Conservation (phyloP, 345 rosid species). For the Moringa oleifera region DNA sequence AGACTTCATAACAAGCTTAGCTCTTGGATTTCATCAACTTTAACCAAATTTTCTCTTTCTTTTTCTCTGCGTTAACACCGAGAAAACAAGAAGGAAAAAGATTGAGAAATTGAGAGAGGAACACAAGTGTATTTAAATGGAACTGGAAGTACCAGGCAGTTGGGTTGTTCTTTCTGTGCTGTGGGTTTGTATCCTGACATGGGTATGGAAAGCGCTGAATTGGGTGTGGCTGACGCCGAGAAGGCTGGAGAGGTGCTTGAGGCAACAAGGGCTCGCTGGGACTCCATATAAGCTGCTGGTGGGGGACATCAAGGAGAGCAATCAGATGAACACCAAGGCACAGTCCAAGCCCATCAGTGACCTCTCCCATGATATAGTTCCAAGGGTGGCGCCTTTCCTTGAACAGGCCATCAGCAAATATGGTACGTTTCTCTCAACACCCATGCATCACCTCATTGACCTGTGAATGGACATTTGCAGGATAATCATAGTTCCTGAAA, state of each 20-base stretch:
- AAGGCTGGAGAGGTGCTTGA: conserved; percentile 21
- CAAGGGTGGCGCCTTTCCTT: conserved; percentile 15
- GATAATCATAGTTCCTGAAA: too few relatives aligned
- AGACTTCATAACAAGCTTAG: too few relatives aligned
- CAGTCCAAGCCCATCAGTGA: conserved; percentile 12
- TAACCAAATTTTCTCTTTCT: too few relatives aligned
- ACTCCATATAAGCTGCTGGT: conserved; percentile 14
- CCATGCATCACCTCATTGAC: too few relatives aligned
- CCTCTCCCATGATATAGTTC: conserved; percentile 12
- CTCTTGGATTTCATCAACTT: too few relatives aligned
- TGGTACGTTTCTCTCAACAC: conserved; percentile 11
- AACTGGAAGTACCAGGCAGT: too few relatives aligned
- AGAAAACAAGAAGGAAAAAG: too few relatives aligned
- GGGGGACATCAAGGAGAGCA: conserved; percentile 21
- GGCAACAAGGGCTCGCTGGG: conserved; percentile 26
- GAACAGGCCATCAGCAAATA: background rate
- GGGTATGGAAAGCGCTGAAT: conserved; percentile 12
- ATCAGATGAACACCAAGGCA: conserved; percentile 8
- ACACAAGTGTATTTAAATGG: too few relatives aligned
- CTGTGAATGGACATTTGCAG: too few relatives aligned
- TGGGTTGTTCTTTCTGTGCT: background rate
- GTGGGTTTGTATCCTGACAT: background rate
- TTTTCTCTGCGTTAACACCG: too few relatives aligned
- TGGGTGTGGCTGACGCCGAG: conserved; percentile 31
- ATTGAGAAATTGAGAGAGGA: too few relatives aligned